phyloP scores from a whole-genome alignment of 2,329 filamentous ascomycete species.

The Dactylellina cionopaga region DNA sequence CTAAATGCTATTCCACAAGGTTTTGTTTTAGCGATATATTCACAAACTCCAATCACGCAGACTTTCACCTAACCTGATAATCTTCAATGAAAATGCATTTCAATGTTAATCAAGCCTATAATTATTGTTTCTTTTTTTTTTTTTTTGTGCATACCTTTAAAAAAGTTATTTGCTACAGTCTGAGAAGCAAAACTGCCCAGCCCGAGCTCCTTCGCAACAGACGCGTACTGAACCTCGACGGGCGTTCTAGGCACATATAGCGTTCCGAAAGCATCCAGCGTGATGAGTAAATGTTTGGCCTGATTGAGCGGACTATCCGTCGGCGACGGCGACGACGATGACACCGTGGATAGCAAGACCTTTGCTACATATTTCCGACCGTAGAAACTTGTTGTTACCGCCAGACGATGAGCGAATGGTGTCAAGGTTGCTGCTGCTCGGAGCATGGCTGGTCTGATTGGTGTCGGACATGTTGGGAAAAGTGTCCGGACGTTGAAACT shows the following conservation, averaged over 20 bases:
- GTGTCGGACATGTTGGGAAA: too few species aligned
- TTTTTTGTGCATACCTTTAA: slow-evolving; percentile 59
- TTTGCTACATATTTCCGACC: not conserved
- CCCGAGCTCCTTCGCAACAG: slow-evolving; percentile 66
- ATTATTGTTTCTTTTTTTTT: too few species aligned
- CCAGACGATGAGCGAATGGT: not conserved
- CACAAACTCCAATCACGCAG: too few species aligned
- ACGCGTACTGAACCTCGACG: slow-evolving; percentile 67
- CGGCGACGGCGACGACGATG: too few species aligned
- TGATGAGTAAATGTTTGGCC: slow-evolving; percentile 67
- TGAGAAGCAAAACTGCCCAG: slow-evolving; percentile 62
- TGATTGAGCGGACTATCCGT: slow-evolving; percentile 58
- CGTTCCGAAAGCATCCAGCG: slow-evolving; percentile 74
- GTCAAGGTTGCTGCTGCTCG: not conserved
- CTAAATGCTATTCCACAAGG: slow-evolving; percentile 21
- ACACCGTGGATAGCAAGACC: slow-evolving; percentile 1
- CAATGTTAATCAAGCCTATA: too few species aligned
- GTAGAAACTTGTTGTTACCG: too few species aligned
- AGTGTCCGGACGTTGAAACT: too few species aligned
- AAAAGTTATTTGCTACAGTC: slow-evolving; percentile 62
- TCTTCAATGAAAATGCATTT: too few species aligned
- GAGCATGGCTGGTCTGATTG: too few species aligned
- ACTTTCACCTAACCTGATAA: too few species aligned
- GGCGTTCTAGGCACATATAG: slow-evolving; percentile 67
- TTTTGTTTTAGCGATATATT: too few species aligned